phyloP scores from a whole-genome alignment of 129 eudicot species.

The Solidago caesia region DNA sequence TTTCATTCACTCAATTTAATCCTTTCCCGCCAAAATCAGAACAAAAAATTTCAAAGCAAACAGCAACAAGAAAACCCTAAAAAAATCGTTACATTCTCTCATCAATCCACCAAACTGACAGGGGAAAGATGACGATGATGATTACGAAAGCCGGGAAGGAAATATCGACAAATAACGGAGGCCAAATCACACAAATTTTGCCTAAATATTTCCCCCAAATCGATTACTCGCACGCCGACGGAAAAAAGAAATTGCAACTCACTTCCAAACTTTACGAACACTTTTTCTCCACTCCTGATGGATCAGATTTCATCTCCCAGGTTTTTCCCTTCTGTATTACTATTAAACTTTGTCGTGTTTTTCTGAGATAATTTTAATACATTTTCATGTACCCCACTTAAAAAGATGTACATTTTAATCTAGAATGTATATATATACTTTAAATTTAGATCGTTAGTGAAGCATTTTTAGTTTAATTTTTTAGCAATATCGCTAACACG shows the following conservation, averaged over 20 bases:
- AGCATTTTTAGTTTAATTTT: neutral
- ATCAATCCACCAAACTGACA: too few relatives aligned
- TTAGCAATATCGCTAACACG: too few relatives aligned
- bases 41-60: too few relatives aligned
- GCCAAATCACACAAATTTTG: constrained; percentile 28
- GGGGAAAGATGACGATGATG: constrained; percentile 3
- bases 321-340: constrained; percentile 19
- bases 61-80: too few relatives aligned
- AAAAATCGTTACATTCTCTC: too few relatives aligned
- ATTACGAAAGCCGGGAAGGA: constrained; percentile 26
- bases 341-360: too few relatives aligned
- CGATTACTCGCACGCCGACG: constrained; percentile 38
- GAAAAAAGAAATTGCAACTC: constrained; percentile 36
- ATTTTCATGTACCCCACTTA: too few relatives aligned
- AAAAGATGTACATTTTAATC: too few relatives aligned
- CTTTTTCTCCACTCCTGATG: constrained; percentile 54
- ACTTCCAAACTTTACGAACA: constrained; percentile 47
- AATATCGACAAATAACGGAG: constrained; percentile 13
- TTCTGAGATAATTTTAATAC: too few relatives aligned
- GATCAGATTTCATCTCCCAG: constrained; percentile 56
- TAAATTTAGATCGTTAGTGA: neutral
- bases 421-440: neutral
- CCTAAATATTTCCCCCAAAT: constrained; percentile 48
- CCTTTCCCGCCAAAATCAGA: neutral
- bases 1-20: too few relatives aligned